Conservation (phyloP, 1,284 basidiomycete species). For the Ustilago nuda region DNA sequence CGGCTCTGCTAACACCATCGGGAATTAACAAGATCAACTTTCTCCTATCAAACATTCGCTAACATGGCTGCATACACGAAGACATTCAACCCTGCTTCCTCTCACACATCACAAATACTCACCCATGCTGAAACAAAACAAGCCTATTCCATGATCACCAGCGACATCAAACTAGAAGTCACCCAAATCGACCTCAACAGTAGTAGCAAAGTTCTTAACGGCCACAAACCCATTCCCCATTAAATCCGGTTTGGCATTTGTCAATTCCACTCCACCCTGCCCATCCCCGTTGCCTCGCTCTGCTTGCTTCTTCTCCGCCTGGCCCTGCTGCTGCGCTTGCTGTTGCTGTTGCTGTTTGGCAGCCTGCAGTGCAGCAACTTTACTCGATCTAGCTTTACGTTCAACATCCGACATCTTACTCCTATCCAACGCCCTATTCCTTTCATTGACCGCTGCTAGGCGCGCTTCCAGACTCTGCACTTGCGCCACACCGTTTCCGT, state of each 20-base stretch:
- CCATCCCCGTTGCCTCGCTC: too few species aligned
- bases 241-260: slow-evolving; percentile 19
- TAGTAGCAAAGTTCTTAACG: slow-evolving; percentile 69
- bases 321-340: neutral
- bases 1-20: too few species aligned
- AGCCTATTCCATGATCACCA: neutral
- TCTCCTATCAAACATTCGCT: too few species aligned
- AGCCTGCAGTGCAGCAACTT: slow-evolving; percentile 6
- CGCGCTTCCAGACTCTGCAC: slow-evolving; percentile 71
- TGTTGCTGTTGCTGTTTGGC: neutral
- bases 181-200: slow-evolving; percentile 70
- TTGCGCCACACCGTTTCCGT: neutral
- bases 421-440: slow-evolving; percentile 83
- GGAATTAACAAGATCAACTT: too few species aligned
- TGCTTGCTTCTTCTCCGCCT: slow-evolving; percentile 1
- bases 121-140: neutral
- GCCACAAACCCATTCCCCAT: slow-evolving; percentile 68
- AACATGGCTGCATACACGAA: too few species aligned
- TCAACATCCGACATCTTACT: slow-evolving; percentile 84
- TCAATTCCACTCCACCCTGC: slow-evolving; percentile 21
- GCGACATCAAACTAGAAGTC: slow-evolving; percentile 63
- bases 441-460: slow-evolving; percentile 84
- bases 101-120: too few species aligned
- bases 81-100: too few species aligned
- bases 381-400: slow-evolving; percentile 73